Evolutionary conservation across 768 basidiomycete genomes (phyloP).

Genomic region (Lanmaoa rubissima): DNA sequence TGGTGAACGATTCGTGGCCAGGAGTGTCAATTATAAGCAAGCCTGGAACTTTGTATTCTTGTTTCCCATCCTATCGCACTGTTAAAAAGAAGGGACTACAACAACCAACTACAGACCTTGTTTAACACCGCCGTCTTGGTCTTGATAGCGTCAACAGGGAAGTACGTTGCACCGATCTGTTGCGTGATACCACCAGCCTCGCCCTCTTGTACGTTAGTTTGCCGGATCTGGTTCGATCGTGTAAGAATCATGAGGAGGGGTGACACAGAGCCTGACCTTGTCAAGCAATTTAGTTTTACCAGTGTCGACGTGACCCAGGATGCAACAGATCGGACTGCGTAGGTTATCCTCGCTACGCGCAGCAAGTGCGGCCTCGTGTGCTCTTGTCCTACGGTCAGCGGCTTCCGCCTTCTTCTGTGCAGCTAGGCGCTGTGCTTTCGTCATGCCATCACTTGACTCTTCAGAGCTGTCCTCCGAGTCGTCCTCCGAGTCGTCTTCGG

Average conservation of each 20-base stretch:
- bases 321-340: conserved; percentile 97
- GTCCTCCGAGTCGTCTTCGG: conserved; percentile 49
- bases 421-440: conserved; percentile 61
- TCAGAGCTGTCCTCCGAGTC: conserved; percentile 42
- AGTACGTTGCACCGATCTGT: conserved; percentile 99
- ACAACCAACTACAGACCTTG: conserved; percentile 45
- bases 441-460: conserved; percentile 63
- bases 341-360: conserved; percentile 86
- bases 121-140: conserved; percentile 94
- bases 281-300: conserved; percentile 98
- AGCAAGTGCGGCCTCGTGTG: conserved; percentile 82
- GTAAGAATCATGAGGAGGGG: conserved; percentile 3
- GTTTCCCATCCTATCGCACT: conserved; percentile 56
- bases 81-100: conserved; percentile 7
- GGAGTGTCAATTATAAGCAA: conserved; percentile 96
- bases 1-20: conserved; percentile 99
- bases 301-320: conserved; percentile 98
- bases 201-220: conserved; percentile 99
- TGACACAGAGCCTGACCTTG: conserved; percentile 56
- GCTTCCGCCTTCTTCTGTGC: conserved; percentile 80
- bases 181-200: conserved; percentile 99
- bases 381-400: conserved; percentile 73
- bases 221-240: conserved; percentile 71
- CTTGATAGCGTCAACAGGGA: conserved; percentile 93
- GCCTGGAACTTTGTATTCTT: conserved; percentile 97